These are phyloP conservation scores for Puccinia brachypodii DNA, from an alignment of 1,284 basidiomycete species.

Conservation along the genomic window DNA sequence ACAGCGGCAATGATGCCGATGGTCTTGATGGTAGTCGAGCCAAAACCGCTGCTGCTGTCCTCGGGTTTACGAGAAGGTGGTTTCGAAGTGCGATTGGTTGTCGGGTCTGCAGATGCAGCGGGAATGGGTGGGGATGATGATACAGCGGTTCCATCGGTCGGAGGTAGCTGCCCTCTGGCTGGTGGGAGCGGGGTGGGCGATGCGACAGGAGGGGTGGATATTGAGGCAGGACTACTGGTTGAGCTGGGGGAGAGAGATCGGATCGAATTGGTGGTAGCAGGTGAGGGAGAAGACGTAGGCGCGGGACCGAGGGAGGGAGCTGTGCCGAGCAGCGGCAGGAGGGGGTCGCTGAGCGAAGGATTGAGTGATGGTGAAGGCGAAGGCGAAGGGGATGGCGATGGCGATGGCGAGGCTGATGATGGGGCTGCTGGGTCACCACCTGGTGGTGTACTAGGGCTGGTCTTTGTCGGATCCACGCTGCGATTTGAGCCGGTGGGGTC, in stretches of 20 bases:
- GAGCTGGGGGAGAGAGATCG: not conserved
- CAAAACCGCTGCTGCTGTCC: not conserved
- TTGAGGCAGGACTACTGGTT: not conserved
- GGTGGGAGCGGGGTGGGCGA: not conserved
- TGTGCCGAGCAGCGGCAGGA: not conserved
- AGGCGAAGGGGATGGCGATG: not conserved
- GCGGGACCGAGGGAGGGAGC: not conserved
- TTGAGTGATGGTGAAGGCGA: not conserved
- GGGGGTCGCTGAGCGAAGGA: not conserved
- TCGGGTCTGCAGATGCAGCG: not conserved
- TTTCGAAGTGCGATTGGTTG: not conserved
- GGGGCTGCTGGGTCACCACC: not conserved
- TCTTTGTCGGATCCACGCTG: not conserved
- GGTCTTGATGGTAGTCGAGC: constrained; percentile 22
- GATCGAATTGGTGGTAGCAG: not conserved
- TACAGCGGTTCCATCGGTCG: not conserved
- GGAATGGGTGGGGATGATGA: not conserved
- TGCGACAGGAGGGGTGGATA: not conserved
- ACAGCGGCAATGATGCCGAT: constrained; percentile 20
- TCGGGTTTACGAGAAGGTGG: not conserved
- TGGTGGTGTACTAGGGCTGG: not conserved
- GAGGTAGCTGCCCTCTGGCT: not conserved
- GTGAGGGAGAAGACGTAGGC: not conserved
- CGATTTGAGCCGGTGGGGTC: constrained; percentile 2
- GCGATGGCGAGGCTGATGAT: not conserved